Evolutionary conservation across 768 basidiomycete species (phyloP).

Genomic region (Kwoniella sp.): DNA sequence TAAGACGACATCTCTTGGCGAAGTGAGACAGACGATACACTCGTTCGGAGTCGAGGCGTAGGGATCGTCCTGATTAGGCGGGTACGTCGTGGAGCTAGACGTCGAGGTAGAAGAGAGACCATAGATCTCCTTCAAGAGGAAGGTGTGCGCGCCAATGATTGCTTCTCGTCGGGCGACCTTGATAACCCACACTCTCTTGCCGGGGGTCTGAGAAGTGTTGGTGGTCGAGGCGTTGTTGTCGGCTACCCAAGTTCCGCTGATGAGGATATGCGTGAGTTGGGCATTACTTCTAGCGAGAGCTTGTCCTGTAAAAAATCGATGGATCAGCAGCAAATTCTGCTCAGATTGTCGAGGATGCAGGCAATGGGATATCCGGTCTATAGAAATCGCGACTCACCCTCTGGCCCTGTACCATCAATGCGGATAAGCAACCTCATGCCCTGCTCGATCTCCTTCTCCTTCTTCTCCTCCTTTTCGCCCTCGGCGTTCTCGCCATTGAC

Average conservation of each 20-base stretch:
- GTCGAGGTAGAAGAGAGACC: constrained; percentile 67
- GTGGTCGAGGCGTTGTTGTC: constrained; percentile 33
- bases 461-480: constrained; percentile 55
- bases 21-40: constrained; percentile 86
- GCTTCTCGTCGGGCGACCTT: constrained; percentile 92
- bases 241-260: constrained; percentile 65
- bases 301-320: constrained; percentile 43
- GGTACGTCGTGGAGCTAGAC: constrained; percentile 55
- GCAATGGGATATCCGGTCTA: no score
- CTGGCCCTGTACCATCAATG: constrained; percentile 77
- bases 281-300: constrained; percentile 70
- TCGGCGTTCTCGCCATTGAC: constrained; percentile 1
- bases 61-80: constrained; percentile 62
- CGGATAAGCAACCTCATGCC: constrained; percentile 78
- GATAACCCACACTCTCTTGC: constrained; percentile 81
- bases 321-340: neutral
- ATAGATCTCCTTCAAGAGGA: constrained; percentile 93
- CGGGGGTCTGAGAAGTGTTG: constrained; percentile 57
- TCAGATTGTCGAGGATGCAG: no score
- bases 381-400: constrained; percentile 62
- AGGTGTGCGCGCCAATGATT: constrained; percentile 84
- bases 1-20: constrained; percentile 85
- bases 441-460: constrained; percentile 55
- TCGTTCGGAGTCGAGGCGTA: constrained; percentile 64
- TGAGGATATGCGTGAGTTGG: constrained; percentile 83